Evolutionary conservation across 192 early-diverging fungal genomes (phyloP), one percentile per base, ranked within the genome.

Genomic region (Podochytrium sp.): DNA sequence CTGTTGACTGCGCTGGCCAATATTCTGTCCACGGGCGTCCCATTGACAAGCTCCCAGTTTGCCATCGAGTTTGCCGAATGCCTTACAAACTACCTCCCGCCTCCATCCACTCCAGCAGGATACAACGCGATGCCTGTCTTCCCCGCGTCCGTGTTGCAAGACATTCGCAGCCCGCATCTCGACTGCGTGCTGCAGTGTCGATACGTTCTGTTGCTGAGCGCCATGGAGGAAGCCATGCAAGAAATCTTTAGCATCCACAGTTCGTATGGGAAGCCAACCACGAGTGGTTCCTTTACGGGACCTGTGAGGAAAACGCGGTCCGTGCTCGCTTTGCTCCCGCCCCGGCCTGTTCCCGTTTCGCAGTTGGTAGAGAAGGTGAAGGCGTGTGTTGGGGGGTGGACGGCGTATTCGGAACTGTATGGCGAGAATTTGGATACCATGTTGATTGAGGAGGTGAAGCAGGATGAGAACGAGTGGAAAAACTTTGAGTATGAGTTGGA

Each of bases 351-450:
- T 52, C 25, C 49, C 3, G 1, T 2, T 12, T 1, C 14, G 40
- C 34, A 55, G n/a, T 29, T 67, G 18, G 20, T 3, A 23, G 37
- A 27, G 25, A 23, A 20, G 3, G 55, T 75, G 51, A 18, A 32
- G 3, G 25, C 1, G 10, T 5, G 6, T 2, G 77, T 82, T 0
- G 5, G 27, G 1, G 49, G 29, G 4, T 78, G 77, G 77, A 52
- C 64, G 2, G 57, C 33, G 6, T 82, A 82, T 39, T 42, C 65
- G 27, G 77, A 82, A 29, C 16, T 43, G 29, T 52, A 76, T 34
- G 80, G 77, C 7, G 80, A 82, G 59, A 82, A 82, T 51, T 67
- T 82, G 32, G 80, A 82, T 50, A 56, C 70, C 14, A 63, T 82
- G 65, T 58, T 82, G 50, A 79, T 82, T 34, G 51, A 60, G 12